Base-by-base conservation (phyloP, 495 filamentous ascomycete genomes). In the Penicillium roqueforti region DNA sequence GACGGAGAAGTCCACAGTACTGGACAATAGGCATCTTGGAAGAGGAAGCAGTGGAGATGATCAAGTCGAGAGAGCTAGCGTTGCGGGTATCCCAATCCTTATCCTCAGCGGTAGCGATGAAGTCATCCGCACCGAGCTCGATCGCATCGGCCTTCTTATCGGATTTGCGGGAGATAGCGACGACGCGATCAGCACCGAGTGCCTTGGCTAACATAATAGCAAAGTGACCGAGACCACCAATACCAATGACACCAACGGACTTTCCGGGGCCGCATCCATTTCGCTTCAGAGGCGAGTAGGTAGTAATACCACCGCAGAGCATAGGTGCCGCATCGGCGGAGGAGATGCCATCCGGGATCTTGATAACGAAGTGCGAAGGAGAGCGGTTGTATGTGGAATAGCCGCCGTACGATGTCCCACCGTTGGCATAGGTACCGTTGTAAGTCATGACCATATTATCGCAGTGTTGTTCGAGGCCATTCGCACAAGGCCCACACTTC, bases 31-130 rank as follows among this genome's bases (percentile, higher is more conserved):
- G 91, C 87, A 95, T 91, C 49, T 87, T 82, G 0, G 82, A 75
- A 8, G 76, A 80, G 6, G 87, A 91, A 5, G 88, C 87, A 6
- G 90, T 96, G 59, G 71, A 87, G 50, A 96, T 66, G 59, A 96
- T 89, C 7, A 97, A 68, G 59, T 97, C 92, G 48, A 97, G 66
- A 9, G 79, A 79, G 20, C 76, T 69, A 0, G 73, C 68, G 55
- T 92, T 72, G 54, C 82, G 83, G 28, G 72, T 77, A 1, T 73
- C 74, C 92, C 91, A 96, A 51, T 84, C 77, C 7, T 76, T 62
- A 26, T 95, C 86, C 19, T 96, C 91, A 36, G 78, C 80, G 0
- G 91, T 96, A 10, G 91, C 88, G 60, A 97, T 89, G 68, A 84
- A 95, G 3, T 79, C 70, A 60, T 87, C 83, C 0, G 77, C 77